These are phyloP conservation scores for Mortierella sp. DNA, from an alignment of 371 early-diverging fungal species.

Conservation along the genomic window DNA sequence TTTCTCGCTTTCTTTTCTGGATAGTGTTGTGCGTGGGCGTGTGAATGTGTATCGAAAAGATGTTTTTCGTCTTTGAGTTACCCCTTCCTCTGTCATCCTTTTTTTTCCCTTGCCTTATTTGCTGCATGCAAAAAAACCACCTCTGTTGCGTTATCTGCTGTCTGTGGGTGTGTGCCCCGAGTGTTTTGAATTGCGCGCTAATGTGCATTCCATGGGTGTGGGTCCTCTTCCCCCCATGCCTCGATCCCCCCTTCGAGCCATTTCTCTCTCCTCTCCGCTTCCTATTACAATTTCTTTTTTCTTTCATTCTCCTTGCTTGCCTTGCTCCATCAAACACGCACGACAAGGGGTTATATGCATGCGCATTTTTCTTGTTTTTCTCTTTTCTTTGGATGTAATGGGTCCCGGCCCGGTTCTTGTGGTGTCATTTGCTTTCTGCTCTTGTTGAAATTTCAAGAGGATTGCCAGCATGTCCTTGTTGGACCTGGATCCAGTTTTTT, in stretches of 20 bases:
- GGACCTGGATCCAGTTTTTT: conserved; percentile 5
- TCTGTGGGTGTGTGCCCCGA: neutral
- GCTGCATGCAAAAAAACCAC: neutral
- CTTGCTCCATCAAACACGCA: neutral
- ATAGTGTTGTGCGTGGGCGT: neutral
- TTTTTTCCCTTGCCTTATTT: neutral
- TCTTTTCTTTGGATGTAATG: neutral
- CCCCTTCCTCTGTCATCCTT: neutral
- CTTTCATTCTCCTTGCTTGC: neutral
- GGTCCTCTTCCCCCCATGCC: neutral
- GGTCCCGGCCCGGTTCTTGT: too few species aligned
- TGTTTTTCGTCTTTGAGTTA: neutral
- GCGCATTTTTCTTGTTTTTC: neutral
- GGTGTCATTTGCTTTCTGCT: too few species aligned
- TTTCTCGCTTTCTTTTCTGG: neutral
- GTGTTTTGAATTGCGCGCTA: neutral
- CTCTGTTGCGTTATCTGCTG: neutral
- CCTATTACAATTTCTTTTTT: neutral
- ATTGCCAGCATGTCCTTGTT: neutral
- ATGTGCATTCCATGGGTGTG: conserved; percentile 4
- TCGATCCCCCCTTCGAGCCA: neutral
- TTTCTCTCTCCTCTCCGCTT: neutral
- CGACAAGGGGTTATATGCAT: neutral
- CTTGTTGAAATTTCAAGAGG: too few species aligned
- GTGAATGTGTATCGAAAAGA: neutral